These are phyloP conservation scores for Coniochaeta ligniaria DNA, from an alignment of 2,329 filamentous ascomycete genomes.

Conservation along the genomic window DNA sequence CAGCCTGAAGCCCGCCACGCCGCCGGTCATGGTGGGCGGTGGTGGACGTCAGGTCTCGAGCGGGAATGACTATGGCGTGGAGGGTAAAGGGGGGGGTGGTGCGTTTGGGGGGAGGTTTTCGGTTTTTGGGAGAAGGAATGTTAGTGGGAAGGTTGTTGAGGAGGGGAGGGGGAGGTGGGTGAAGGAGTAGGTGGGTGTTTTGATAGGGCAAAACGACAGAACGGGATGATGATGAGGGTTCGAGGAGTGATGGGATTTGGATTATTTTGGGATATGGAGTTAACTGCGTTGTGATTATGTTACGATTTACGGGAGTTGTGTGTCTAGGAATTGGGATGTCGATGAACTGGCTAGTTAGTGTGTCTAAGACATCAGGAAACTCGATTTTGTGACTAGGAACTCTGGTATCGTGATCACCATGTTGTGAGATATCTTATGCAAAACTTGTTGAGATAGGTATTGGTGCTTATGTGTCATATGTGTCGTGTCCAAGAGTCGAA, in stretches of 20 bases:
- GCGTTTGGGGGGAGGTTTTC: slow-evolving; percentile 15
- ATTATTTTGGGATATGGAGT: background rate
- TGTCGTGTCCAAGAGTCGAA: too few species aligned
- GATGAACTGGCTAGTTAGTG: too few species aligned
- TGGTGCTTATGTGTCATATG: too few species aligned
- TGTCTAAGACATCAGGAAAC: too few species aligned
- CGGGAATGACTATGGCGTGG: slow-evolving; percentile 45
- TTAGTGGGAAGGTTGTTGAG: slow-evolving; percentile 67
- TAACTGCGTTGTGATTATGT: background rate
- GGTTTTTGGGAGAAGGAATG: slow-evolving; percentile 42
- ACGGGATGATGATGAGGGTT: background rate
- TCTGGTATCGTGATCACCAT: too few species aligned
- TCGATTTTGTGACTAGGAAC: too few species aligned
- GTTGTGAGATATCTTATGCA: too few species aligned
- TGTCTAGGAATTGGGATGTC: background rate
- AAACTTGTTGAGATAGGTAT: too few species aligned
- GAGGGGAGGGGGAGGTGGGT: slow-evolving; percentile 44
- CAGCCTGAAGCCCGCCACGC: slow-evolving; percentile 44
- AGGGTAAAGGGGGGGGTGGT: slow-evolving; percentile 4
- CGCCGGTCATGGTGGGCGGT: slow-evolving; percentile 34
- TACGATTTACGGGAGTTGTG: background rate
- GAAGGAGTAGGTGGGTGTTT: slow-evolving; percentile 1
- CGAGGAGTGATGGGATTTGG: background rate
- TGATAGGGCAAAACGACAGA: background rate
- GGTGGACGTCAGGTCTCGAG: slow-evolving; percentile 46